Base-by-base conservation (phyloP, 768 basidiomycete genomes). In the Pleurotus salmoneostramineus region DNA sequence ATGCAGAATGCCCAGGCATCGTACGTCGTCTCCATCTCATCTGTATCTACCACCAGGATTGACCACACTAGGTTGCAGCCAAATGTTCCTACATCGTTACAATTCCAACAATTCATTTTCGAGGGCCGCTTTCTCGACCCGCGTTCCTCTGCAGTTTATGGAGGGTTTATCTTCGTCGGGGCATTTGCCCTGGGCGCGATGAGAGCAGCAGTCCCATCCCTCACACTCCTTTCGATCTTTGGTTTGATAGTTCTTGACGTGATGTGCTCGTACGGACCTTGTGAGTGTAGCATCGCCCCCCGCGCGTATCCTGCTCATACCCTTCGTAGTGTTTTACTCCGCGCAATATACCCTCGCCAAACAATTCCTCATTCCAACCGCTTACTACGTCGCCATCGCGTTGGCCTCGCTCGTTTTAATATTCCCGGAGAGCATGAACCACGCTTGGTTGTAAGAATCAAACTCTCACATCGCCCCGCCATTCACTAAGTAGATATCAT, bases 241-340 rank as follows among this genome's bases (percentile, higher is more conserved):
- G 77, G 74, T 3, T 72, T 66, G 14, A 79, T 80, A 31, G 76
- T 76, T 5, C 50, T 80, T 43, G 77, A 79, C 61, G 69, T 77
- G 32, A 69, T 75, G 55, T 72, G 72, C 59, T 71, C 68, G 8
- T 72, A 71, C 58, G 56, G 56, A 1, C 56, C 56, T 36, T 36
- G 61, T 61, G 7, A 12, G 60, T 52, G 27, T 8, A 12, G 10
- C 42, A 46, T n/a, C n/a, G 15, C 12, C 10, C 15, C 6, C 27
- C 4, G 11, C 11, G 27, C 8, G 44, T 12, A 31, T 8, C 43
- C 49, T 33, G 34, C 4, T 56, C 48, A 51, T 52, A 58, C 10
- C 12, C 21, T 52, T 2, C 52, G 12, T 56, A 77, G 77, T 74
- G 7, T 69, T 78, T 44, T 77, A 77, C 44, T 68, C 70, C 3